Base-by-base conservation (phyloP, 139 green algal species). In the Picochlorum sp. region DNA sequence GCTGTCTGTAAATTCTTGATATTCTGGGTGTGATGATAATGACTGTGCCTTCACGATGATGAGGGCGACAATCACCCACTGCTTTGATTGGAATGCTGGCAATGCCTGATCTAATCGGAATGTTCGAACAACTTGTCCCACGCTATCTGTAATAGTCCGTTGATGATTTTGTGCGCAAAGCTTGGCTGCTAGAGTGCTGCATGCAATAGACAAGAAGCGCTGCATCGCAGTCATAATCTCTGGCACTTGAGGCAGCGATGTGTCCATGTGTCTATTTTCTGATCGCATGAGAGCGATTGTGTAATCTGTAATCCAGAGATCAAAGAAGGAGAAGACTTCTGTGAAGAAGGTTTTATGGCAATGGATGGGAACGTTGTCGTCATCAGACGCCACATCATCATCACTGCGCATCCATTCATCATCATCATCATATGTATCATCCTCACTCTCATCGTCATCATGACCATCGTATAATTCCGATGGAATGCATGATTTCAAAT, bases 31-130 rank as follows among this genome's bases (percentile, higher is more conserved):
- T 23, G 56, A 58, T 58, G 68, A 49, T 50, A 77, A 24, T 5
- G 65, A 73, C 13, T 74, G 65, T 23, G 71, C 71, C 46, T 77
- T 77, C 15, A 77, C 41, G 51, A 77, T 57, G 11, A 77, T 9
- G 6, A 73, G 4, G 2, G 10, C 20, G 5, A 73, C 50, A 58
- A 77, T 45, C 50, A 67, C 58, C 71, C 71, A 77, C 51, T 77
- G 71, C n/a, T 37, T 18, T 46, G 38, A 32, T 13, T 26, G 71
- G 50, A 77, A 69, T 6, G 65, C 58, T 2, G 71, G 71, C 59
- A 77, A 64, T 24, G 71, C 38, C 7, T 56, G 46, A 6, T 47
- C 38, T 23, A 77, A 6, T 51, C 52, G 49, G 10, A 77, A 57
- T 28, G 71, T 70, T 44, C 30, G 49, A 21, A 46, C 44, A n/a